Base-by-base conservation (phyloP, 2,329 filamentous ascomycete genomes). In the Cordyceps fumosorosea region DNA sequence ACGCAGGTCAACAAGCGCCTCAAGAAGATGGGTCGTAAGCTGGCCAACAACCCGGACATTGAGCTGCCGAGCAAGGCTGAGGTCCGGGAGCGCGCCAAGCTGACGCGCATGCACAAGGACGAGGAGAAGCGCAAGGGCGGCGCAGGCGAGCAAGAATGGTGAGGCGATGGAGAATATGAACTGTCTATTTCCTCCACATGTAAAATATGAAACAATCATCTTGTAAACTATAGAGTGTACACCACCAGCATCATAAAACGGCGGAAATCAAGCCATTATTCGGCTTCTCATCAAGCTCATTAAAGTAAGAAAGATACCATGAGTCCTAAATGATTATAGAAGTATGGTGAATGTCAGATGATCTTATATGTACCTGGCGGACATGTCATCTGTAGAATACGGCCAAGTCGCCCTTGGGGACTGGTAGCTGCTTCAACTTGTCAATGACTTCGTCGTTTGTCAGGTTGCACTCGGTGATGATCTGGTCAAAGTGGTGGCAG, bases 401-500 rank as follows among this genome's bases (percentile, higher is more conserved):
- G 0, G 79, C 80, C 65, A 85, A 65, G 63, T 85, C 84, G 5
- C 79, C 81, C 63, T 77, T 76, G 7, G 81, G 78, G 26, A 80
- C 75, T 2, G 78, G 79, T 37, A 87, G 76, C 42, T 77, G 80
- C 73, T 85, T 86, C 54, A 95, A 74, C 72, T 82, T 85, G 44
- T 85, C 84, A 76, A 91, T 80, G 18, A 93, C 86, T 69, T 89
- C 86, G 63, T 80, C 81, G 70, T 93, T 88, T 7, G 84, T 84
- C 71, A 91, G 71, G 65, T 88, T 86, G 72, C 87, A 80, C 76
- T 92, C 89, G 1, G 87, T 89, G 70, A 90, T 90, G 66, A 93
- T 91, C 78, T 93, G 87, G 75, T 95, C 91, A 73, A 93, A 89
- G 67, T 84, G 85, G 71, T 91, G 89, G 66, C 82, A 82, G 0